A percentile compares a stretch with the other conserved stretches of the same genome.
These are phyloP conservation scores for Leishmania tropica DNA, from an alignment of 208 protist genomes.

Conservation along the genomic window DNA sequence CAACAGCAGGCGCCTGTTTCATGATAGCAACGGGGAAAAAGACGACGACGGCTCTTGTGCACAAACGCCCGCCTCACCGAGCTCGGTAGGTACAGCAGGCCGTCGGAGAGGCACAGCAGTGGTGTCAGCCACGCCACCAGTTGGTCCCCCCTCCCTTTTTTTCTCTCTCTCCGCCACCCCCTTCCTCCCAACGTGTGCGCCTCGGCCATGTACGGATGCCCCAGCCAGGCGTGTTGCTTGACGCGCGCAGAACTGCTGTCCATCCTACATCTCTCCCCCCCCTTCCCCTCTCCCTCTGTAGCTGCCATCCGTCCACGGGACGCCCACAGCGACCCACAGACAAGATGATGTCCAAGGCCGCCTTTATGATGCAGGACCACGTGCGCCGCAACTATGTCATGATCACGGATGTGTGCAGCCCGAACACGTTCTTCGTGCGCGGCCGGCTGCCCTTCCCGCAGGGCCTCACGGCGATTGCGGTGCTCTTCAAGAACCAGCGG, in stretches of 20 bases:
- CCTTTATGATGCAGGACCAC: constrained; percentile 86
- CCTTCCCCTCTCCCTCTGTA: neutral
- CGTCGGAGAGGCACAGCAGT: neutral
- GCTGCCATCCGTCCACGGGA: neutral
- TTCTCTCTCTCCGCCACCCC: too few species aligned
- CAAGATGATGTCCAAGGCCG: constrained; percentile 86
- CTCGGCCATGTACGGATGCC: too few species aligned
- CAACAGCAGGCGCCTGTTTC: too few species aligned
- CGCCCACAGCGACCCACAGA: neutral
- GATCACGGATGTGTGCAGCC: constrained; percentile 59
- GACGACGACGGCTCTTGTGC: too few species aligned
- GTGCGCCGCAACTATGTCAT: constrained; percentile 67
- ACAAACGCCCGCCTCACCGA: too few species aligned
- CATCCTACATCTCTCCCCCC: neutral
- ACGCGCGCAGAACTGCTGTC: neutral
- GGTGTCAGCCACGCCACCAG: too few species aligned
- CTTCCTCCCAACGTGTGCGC: neutral
- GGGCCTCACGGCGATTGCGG: constrained; percentile 58
- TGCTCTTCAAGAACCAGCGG: constrained; percentile 58
- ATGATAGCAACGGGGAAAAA: too few species aligned
- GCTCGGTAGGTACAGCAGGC: neutral
- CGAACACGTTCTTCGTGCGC: constrained; percentile 68
- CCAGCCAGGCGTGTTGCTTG: too few species aligned
- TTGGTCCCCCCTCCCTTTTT: too few species aligned
- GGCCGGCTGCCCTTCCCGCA: constrained; percentile 75